Conservation (phyloP, 2,329 filamentous ascomycete genomes). For the Paecilomyces sp. region DNA sequence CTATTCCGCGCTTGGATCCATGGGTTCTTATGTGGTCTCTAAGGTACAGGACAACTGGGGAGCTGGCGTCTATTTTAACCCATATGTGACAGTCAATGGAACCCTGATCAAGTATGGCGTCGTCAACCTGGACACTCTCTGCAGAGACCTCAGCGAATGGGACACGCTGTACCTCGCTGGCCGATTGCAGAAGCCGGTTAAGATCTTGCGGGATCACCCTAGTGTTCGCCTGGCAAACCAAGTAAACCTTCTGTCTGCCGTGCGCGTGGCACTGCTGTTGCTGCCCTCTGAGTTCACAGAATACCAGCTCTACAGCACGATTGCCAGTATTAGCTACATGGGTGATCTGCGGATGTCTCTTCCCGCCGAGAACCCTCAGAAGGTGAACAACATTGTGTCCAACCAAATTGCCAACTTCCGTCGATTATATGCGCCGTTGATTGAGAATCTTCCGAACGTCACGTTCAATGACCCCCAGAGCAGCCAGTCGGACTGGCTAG, state of each 20-base stretch:
- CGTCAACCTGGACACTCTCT: slow-evolving; percentile 85
- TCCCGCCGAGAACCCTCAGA: slow-evolving; percentile 81
- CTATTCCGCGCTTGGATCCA: slow-evolving; percentile 75
- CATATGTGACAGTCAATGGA: slow-evolving; percentile 88
- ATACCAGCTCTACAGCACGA: slow-evolving; percentile 78
- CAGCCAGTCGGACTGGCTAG: slow-evolving; percentile 54
- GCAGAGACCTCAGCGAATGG: slow-evolving; percentile 81
- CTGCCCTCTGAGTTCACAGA: slow-evolving; percentile 81
- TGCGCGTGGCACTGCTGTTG: slow-evolving; percentile 81
- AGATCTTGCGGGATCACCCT: slow-evolving; percentile 91
- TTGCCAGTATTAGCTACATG: slow-evolving; percentile 86
- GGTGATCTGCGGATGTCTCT: slow-evolving; percentile 94
- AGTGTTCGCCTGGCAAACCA: slow-evolving; percentile 91
- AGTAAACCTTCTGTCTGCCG: slow-evolving; percentile 84
- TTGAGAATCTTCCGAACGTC: slow-evolving; percentile 85
- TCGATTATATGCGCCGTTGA: slow-evolving; percentile 79
- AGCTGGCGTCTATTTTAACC: slow-evolving; percentile 96
- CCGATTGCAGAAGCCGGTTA: slow-evolving; percentile 92
- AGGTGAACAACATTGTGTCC: slow-evolving; percentile 88
- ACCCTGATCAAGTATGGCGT: slow-evolving; percentile 97
- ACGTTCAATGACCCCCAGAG: slow-evolving; percentile 62
- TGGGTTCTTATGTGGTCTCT: slow-evolving; percentile 80
- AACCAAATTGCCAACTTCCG: slow-evolving; percentile 90
- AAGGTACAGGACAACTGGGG: slow-evolving; percentile 81
- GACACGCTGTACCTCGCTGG: slow-evolving; percentile 94